phyloP scores from a whole-genome alignment of 495 filamentous ascomycete genomes.

The Xylaria grammica region DNA sequence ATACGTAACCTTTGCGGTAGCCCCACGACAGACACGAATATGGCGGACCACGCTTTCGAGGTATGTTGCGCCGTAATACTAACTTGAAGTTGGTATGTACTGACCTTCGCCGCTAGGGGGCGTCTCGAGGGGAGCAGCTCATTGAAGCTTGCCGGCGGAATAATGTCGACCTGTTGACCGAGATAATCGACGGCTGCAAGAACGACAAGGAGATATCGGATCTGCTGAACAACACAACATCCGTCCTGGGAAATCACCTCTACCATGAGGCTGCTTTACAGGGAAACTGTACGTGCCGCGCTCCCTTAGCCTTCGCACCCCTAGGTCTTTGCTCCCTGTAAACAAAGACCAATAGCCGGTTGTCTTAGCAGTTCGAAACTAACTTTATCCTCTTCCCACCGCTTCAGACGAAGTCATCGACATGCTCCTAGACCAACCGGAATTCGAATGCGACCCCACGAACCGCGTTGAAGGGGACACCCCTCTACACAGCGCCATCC shows the following conservation, averaged over 20 bases:
- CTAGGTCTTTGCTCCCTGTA: background rate
- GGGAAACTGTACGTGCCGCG: conserved; percentile 75
- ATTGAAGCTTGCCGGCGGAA: conserved; percentile 94
- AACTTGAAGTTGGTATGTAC: conserved; percentile 43
- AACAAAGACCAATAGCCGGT: background rate
- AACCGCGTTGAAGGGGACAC: conserved; percentile 85
- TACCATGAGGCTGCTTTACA: conserved; percentile 86
- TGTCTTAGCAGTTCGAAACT: background rate
- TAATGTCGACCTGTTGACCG: conserved; percentile 79
- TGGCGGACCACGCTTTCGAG: conserved; percentile 47
- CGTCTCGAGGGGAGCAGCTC: conserved; percentile 80
- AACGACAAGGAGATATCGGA: conserved; percentile 60
- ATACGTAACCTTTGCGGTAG: background rate
- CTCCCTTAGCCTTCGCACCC: background rate
- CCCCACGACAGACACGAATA: conserved; percentile 23
- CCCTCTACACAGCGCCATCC: conserved; percentile 85
- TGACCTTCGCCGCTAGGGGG: conserved; percentile 64
- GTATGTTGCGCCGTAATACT: conserved; percentile 32
- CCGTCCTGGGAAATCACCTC: conserved; percentile 83
- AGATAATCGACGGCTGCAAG: conserved; percentile 56
- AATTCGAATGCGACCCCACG: conserved; percentile 90
- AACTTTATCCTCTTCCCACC: background rate
- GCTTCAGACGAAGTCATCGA: conserved; percentile 84
- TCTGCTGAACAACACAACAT: conserved; percentile 82
- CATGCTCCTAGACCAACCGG: conserved; percentile 88